Percentiles rank a stretch among this genome's conserved stretches.
phyloP scores from a whole-genome alignment of 805 yeast species.

The Cyberlindnera subsufficiens region DNA sequence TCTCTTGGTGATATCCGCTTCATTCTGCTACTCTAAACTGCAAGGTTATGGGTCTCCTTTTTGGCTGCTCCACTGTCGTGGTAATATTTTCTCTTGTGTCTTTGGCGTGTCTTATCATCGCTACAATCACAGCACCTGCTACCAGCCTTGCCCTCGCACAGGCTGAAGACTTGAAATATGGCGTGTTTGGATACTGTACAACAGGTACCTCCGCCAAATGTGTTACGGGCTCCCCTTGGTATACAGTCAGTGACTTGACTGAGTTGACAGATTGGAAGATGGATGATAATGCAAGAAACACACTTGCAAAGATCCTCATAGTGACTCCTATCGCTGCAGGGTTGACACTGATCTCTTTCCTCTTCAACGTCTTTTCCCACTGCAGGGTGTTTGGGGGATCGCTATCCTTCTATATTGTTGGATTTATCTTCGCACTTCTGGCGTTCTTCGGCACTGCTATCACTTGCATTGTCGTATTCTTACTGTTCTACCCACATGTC shows the following conservation, averaged over 20 bases:
- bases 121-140: slow-evolving; percentile 59
- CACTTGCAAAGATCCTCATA: slow-evolving; percentile 49
- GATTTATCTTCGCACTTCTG: slow-evolving; percentile 39
- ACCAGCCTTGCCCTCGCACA: slow-evolving; percentile 43
- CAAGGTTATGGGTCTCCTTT: slow-evolving; percentile 23
- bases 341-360: slow-evolving; percentile 41
- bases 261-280: slow-evolving; percentile 43
- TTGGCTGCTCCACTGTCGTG: slow-evolving; percentile 36
- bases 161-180: slow-evolving; percentile 43
- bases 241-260: slow-evolving; percentile 25
- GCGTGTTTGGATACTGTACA: slow-evolving; percentile 63
- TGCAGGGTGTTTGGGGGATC: slow-evolving; percentile 21
- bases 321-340: slow-evolving; percentile 66
- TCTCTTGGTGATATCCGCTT: no score
- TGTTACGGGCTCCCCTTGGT: slow-evolving; percentile 38
- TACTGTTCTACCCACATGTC: slow-evolving; percentile 59
- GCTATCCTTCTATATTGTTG: slow-evolving; percentile 31
- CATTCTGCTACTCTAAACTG: no score
- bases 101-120: slow-evolving; percentile 56
- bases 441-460: slow-evolving; percentile 51
- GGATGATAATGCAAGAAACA: slow-evolving; percentile 38
- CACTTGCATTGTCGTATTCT: slow-evolving; percentile 46
- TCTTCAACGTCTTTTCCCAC: slow-evolving; percentile 32
- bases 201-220: slow-evolving; percentile 28
- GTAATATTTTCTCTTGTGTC: slow-evolving; percentile 44